A percentile compares a stretch with the other conserved stretches of the same genome.
These are phyloP conservation scores for Tricholoma bakamatsutake DNA, from an alignment of 768 basidiomycete species.

Conservation along the genomic window DNA sequence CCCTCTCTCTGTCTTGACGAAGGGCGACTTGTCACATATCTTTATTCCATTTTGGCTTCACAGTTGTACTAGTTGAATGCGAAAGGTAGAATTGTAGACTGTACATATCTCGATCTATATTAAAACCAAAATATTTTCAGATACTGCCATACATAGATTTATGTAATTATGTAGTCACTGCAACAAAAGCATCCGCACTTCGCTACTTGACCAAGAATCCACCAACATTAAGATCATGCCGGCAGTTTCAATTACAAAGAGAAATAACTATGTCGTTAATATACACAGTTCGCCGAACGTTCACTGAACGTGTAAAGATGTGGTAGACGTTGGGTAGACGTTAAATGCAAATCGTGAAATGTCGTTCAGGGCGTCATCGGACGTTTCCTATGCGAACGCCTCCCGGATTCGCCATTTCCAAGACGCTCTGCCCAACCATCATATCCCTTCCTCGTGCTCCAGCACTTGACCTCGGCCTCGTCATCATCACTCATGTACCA, in stretches of 20 bases:
- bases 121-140: too few species aligned
- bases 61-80: too few species aligned
- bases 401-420: background rate
- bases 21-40: too few species aligned
- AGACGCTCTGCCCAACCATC: slow-evolving; percentile 17
- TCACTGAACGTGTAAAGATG: background rate
- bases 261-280: background rate
- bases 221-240: background rate
- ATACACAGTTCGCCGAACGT: background rate
- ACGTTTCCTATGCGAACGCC: background rate
- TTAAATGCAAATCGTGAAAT: background rate
- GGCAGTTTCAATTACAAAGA: background rate
- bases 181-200: too few species aligned
- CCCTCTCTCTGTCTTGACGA: too few species aligned
- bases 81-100: too few species aligned
- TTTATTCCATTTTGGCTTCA: too few species aligned
- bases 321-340: background rate
- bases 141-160: too few species aligned
- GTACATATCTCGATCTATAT: too few species aligned
- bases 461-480: slow-evolving; percentile 19
- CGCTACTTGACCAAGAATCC: too few species aligned
- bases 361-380: background rate
- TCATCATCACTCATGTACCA: slow-evolving; percentile 14
- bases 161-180: too few species aligned
- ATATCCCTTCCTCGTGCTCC: slow-evolving; percentile 21